Evolutionary conservation across 108 stramenopile species (phyloP).

Genomic region (Stephanodiscus minutulus): DNA sequence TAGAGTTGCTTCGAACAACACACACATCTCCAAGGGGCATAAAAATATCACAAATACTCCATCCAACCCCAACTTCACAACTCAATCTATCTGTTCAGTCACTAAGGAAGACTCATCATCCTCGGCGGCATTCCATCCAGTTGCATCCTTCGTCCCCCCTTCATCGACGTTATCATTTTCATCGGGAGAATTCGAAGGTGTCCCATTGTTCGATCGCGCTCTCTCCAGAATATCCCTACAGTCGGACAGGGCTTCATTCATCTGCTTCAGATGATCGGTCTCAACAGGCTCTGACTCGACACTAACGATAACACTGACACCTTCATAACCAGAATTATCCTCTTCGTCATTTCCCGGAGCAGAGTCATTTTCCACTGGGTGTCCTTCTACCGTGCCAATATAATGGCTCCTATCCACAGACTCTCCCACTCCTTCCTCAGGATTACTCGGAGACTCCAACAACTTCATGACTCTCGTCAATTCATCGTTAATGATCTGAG

Average conservation of each 20-base stretch:
- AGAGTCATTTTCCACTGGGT: background rate
- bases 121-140: background rate
- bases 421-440: conserved; percentile 11
- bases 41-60: too few relatives aligned
- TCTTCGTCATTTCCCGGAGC: background rate
- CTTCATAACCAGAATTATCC: background rate
- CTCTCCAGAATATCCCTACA: conserved; percentile 40
- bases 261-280: conserved; percentile 19
- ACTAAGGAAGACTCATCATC: conserved; percentile 5
- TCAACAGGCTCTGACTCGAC: background rate
- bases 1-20: too few relatives aligned
- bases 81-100: background rate
- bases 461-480: conserved; percentile 34
- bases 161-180: too few relatives aligned
- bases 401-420: conserved; percentile 4
- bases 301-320: conserved; percentile 8
- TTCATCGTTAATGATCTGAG: conserved; percentile 44
- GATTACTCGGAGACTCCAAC: conserved; percentile 13
- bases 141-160: background rate
- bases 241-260: conserved; percentile 29
- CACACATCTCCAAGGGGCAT: too few relatives aligned
- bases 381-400: conserved; percentile 5
- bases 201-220: conserved; percentile 3
- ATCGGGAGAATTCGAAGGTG: background rate
- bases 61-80: too few relatives aligned